Evolutionary conservation across 2,329 filamentous ascomycete species (phyloP).

Genomic region (Cladosporium sp.): DNA sequence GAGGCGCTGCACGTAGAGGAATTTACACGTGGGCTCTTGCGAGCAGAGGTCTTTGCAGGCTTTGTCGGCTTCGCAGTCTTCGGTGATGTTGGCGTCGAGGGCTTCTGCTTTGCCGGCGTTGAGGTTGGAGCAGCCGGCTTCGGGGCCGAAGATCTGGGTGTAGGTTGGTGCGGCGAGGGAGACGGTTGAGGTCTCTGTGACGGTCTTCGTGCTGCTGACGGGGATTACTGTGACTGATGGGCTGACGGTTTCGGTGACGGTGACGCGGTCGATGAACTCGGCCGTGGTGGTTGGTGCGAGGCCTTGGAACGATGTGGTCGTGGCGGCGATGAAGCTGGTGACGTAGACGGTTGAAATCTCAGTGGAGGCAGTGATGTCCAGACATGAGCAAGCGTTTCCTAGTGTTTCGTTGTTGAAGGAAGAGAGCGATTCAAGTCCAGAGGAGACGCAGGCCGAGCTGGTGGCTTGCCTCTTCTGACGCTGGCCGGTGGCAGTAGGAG

Average conservation of each 20-base stretch:
- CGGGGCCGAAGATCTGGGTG: conserved; percentile 22
- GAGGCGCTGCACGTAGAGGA: conserved; percentile 17
- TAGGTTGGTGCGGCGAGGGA: conserved; percentile 22
- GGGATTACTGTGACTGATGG: conserved; percentile 9
- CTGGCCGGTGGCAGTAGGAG: conserved; percentile 1
- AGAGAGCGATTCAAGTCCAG: conserved; percentile 1
- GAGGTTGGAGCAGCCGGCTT: conserved; percentile 17
- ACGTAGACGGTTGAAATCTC: conserved; percentile 16
- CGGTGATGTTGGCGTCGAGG: conserved; percentile 14
- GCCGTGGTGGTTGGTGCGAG: conserved; percentile 15
- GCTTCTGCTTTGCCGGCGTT: not conserved
- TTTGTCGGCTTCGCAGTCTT: conserved; percentile 12
- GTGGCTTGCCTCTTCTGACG: not conserved
- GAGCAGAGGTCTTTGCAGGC: conserved; percentile 16
- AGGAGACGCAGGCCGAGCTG: conserved; percentile 4
- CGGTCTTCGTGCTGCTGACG: conserved; percentile 16
- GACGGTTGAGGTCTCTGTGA: conserved; percentile 15
- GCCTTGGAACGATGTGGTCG: conserved; percentile 14
- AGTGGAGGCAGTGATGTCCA: conserved; percentile 12
- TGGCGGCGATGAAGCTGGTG: conserved; percentile 15
- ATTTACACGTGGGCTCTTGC: conserved; percentile 13
- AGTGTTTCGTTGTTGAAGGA: conserved; percentile 4
- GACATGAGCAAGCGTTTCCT: conserved; percentile 13
- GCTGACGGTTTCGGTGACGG: conserved; percentile 15
- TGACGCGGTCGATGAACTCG: conserved; percentile 14